Conservation (phyloP, 768 basidiomycete genomes). For the Panaeolus papilionaceus region DNA sequence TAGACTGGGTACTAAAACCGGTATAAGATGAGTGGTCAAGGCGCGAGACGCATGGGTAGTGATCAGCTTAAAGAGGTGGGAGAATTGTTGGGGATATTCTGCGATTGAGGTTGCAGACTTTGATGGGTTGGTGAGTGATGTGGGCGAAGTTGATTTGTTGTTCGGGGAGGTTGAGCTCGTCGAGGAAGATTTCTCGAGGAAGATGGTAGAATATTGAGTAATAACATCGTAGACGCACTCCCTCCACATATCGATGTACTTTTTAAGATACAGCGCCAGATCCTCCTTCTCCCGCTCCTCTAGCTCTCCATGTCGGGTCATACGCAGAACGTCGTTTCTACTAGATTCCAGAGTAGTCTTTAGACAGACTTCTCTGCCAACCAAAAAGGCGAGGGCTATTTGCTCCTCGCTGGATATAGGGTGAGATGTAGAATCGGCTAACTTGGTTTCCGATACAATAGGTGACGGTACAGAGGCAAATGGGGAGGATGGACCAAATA, state of each 20-base stretch:
- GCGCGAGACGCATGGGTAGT: conserved; percentile 68
- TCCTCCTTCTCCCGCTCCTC: conserved; percentile 73
- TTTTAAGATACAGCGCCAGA: conserved; percentile 78
- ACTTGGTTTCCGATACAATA: conserved; percentile 26
- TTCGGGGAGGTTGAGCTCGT: conserved; percentile 15
- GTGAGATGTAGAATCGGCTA: conserved; percentile 34
- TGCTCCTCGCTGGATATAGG: conserved; percentile 64
- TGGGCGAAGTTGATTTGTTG: conserved; percentile 14
- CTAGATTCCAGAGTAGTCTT: conserved; percentile 60
- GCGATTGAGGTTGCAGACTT: conserved; percentile 26
- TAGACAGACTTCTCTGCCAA: conserved; percentile 67
- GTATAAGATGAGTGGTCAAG: conserved; percentile 70
- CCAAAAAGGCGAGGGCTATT: conserved; percentile 86
- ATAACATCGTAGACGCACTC: conserved; percentile 94
- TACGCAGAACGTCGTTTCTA: conserved; percentile 51
- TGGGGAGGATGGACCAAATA: conserved; percentile 47
- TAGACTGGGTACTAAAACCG: conserved; percentile 66
- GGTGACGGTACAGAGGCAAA: conserved; percentile 30
- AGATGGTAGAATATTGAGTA: conserved; percentile 89
- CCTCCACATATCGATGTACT: conserved; percentile 89
- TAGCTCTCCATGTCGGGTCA: conserved; percentile 42
- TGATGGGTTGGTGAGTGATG: conserved; percentile 23
- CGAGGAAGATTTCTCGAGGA: conserved; percentile 67
- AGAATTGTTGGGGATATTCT: conserved; percentile 32
- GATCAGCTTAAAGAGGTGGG: conserved; percentile 57